phyloP scores from a whole-genome alignment of 75 land plant genomes.

The Cupressus sempervirens region DNA sequence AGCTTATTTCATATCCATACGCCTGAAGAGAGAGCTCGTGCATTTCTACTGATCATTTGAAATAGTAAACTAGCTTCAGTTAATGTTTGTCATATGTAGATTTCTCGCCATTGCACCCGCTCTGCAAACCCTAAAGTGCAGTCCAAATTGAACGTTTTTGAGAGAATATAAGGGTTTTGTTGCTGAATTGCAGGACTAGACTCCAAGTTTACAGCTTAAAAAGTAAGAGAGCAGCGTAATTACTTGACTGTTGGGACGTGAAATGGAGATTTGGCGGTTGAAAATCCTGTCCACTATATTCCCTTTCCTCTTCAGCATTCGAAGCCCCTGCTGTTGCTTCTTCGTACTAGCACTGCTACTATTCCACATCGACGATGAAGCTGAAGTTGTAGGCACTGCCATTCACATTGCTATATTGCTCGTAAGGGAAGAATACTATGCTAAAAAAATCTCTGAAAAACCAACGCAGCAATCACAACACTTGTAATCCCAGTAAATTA shows the following conservation, averaged over 20 bases:
- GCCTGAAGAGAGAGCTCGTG: not conserved
- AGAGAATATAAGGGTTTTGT: not conserved
- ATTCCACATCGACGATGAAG: not conserved
- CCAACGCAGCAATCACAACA: too few relatives aligned
- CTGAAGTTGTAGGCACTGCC: too few relatives aligned
- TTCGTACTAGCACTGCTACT: not conserved
- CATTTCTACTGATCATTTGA: not conserved
- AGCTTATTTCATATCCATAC: not conserved
- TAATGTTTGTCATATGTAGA: not conserved
- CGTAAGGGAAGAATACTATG: too few relatives aligned
- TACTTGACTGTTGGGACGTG: conserved; percentile 69
- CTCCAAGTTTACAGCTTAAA: not conserved
- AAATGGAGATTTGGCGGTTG: conserved; percentile 56
- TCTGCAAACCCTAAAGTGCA: not conserved
- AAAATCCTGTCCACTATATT: conserved; percentile 70
- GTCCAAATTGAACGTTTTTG: not conserved
- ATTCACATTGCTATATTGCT: too few relatives aligned
- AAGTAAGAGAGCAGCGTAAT: not conserved
- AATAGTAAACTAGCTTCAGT: not conserved
- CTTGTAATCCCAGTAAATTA: too few relatives aligned
- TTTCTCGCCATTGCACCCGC: not conserved
- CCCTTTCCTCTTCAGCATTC: conserved; percentile 66
- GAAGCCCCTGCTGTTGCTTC: conserved; percentile 9
- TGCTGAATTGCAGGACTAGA: not conserved
- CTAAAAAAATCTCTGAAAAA: too few relatives aligned